These are phyloP conservation scores for Ceratobasidium sp. DNA, from an alignment of 1,284 basidiomycete genomes.

Conservation along the genomic window DNA sequence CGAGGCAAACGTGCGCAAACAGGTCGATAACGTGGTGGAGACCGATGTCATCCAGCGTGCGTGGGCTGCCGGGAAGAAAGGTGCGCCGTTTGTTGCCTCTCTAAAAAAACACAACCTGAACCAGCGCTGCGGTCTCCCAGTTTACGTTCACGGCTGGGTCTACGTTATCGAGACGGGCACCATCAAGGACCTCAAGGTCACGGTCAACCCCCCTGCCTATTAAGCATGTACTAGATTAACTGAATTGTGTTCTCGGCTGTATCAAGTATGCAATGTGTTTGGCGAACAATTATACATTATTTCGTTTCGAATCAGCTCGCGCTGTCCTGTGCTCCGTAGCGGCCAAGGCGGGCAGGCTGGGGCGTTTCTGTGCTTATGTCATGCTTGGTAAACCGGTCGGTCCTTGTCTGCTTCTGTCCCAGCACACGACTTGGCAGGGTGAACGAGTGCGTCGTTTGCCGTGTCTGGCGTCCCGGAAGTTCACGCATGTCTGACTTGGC, in stretches of 20 bases:
- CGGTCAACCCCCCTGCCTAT: conserved; percentile 37
- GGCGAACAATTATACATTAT: not conserved
- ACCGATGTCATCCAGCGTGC: conserved; percentile 69
- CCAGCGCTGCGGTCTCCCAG: conserved; percentile 45
- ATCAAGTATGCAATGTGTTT: not conserved
- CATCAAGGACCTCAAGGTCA: conserved; percentile 66
- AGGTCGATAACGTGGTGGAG: conserved; percentile 75
- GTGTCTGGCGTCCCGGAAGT: not conserved
- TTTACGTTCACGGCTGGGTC: conserved; percentile 85
- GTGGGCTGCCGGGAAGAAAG: conserved; percentile 71
- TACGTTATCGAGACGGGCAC: conserved; percentile 76
- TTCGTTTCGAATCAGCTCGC: not conserved
- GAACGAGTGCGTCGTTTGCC: not conserved
- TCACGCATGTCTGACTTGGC: not conserved
- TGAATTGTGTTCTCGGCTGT: not conserved
- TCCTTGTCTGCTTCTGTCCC: not conserved
- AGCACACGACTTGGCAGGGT: conserved; percentile 6
- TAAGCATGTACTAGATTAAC: not conserved
- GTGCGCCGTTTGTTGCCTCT: conserved; percentile 16
- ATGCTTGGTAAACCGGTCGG: conserved; percentile 7
- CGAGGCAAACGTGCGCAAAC: conserved; percentile 76
- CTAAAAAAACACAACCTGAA: not conserved
- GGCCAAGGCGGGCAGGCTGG: not conserved
- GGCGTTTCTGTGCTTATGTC: conserved; percentile 5
- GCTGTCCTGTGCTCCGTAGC: not conserved